phyloP scores from a whole-genome alignment of 169 alveolate species.

The Miamiensis avidus region DNA sequence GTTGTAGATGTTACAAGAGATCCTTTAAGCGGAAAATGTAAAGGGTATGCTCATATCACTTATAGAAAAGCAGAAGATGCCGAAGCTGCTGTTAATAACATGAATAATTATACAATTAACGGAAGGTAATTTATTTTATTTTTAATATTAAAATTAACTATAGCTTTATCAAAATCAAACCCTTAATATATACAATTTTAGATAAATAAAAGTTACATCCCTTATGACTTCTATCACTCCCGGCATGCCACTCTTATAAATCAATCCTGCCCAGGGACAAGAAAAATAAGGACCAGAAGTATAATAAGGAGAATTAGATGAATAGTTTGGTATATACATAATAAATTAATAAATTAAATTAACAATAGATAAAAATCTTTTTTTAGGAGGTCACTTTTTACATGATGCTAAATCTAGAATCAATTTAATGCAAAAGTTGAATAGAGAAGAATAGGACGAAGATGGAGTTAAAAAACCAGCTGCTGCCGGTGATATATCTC shows the following conservation, averaged over 20 bases:
- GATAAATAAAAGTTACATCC: conserved; percentile 9
- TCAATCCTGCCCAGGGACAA: not conserved
- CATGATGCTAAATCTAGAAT: conserved; percentile 32
- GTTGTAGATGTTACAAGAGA: conserved; percentile 92
- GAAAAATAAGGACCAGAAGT: conserved; percentile 24
- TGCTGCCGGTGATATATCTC: conserved; percentile 13
- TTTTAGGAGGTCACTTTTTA: conserved; percentile 25
- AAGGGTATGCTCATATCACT: conserved; percentile 92
- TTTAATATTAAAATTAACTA: not conserved
- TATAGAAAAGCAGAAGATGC: conserved; percentile 94
- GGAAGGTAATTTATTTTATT: conserved; percentile 83
- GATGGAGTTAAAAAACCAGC: conserved; percentile 6
- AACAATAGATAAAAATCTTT: not conserved
- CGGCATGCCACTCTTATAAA: conserved; percentile 11
- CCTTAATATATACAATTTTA: not conserved
- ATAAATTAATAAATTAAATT: too few species aligned
- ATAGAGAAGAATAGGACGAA: conserved; percentile 17
- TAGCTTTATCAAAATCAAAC: not conserved
- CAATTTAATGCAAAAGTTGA: conserved; percentile 32
- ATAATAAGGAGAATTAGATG: not conserved
- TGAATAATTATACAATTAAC: conserved; percentile 94
- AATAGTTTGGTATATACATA: not conserved
- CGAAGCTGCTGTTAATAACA: conserved; percentile 92
- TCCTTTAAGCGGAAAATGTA: conserved; percentile 86
- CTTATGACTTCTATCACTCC: conserved; percentile 8